These are phyloP conservation scores for Phylloporus scabripes DNA, from an alignment of 768 basidiomycete genomes.

Conservation along the genomic window DNA sequence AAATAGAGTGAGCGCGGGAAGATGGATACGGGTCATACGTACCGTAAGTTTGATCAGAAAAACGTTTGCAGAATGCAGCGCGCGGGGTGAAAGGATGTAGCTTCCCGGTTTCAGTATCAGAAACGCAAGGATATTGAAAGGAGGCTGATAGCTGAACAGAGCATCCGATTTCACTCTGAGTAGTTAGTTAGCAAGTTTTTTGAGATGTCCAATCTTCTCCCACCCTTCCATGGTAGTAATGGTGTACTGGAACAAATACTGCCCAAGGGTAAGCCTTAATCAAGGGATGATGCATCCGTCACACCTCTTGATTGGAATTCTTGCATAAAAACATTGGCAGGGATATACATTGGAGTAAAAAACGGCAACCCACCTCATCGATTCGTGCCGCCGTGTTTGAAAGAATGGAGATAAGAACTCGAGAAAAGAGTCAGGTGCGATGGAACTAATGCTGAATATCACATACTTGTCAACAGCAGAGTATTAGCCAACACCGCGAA, in stretches of 20 bases:
- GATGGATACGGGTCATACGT: slow-evolving; percentile 14
- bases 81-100: slow-evolving; percentile 67
- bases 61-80: slow-evolving; percentile 80
- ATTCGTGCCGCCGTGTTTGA: slow-evolving; percentile 85
- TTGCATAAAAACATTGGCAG: slow-evolving; percentile 14
- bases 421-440: background rate
- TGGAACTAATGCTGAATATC: background rate
- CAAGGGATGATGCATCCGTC: background rate
- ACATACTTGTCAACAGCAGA: slow-evolving; percentile 71
- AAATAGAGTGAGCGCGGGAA: background rate
- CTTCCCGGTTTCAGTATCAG: slow-evolving; percentile 73
- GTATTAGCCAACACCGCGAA: slow-evolving; percentile 80
- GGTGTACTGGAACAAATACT: slow-evolving; percentile 85
- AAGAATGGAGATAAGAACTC: slow-evolving; percentile 78
- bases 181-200: slow-evolving; percentile 3
- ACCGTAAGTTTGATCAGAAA: slow-evolving; percentile 81
- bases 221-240: slow-evolving; percentile 88
- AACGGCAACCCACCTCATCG: slow-evolving; percentile 43
- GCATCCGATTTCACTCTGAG: slow-evolving; percentile 81
- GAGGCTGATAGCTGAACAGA: slow-evolving; percentile 87
- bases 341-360: background rate
- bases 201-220: background rate
- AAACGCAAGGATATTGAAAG: slow-evolving; percentile 82
- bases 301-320: slow-evolving; percentile 60
- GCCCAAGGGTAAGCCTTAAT: slow-evolving; percentile 15